These are phyloP conservation scores for Theobroma grandiflorum DNA, from an alignment of 441 rosid species.

Conservation along the genomic window DNA sequence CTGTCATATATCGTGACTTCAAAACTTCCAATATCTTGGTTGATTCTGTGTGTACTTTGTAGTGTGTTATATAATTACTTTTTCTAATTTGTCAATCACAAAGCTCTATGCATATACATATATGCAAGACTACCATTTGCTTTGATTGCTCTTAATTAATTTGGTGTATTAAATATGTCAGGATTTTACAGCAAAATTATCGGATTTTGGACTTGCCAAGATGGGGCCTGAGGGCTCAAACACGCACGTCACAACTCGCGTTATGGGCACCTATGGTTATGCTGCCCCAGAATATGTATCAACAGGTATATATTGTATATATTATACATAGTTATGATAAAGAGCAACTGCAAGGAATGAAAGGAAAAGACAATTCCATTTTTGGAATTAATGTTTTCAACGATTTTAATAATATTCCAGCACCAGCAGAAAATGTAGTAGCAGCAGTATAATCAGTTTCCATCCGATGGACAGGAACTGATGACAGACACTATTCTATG, in stretches of 20 bases:
- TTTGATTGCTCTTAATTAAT: background rate
- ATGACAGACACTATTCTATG: background rate
- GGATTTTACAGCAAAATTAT: conserved; percentile 74
- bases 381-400: background rate
- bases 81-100: background rate
- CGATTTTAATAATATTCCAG: background rate
- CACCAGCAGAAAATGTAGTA: too few species aligned
- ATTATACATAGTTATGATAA: background rate
- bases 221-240: conserved; percentile 83
- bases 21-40: conserved; percentile 74
- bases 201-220: conserved; percentile 76
- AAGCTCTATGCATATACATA: too few species aligned
- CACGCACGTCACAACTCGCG: conserved; percentile 75
- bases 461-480: background rate
- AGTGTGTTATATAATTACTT: background rate
- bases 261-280: conserved; percentile 80
- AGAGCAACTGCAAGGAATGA: background rate
- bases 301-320: conserved; percentile 42
- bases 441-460: background rate
- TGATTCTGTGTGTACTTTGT: conserved; percentile 51
- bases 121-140: background rate
- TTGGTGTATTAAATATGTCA: conserved; percentile 6
- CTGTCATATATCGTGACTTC: conserved; percentile 79
- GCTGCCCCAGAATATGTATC: conserved; percentile 81
- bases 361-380: too few species aligned